Percentiles rank a stretch among this genome's conserved stretches.
phyloP scores from a whole-genome alignment of 306 rosid species.

The Castanea sativa region DNA sequence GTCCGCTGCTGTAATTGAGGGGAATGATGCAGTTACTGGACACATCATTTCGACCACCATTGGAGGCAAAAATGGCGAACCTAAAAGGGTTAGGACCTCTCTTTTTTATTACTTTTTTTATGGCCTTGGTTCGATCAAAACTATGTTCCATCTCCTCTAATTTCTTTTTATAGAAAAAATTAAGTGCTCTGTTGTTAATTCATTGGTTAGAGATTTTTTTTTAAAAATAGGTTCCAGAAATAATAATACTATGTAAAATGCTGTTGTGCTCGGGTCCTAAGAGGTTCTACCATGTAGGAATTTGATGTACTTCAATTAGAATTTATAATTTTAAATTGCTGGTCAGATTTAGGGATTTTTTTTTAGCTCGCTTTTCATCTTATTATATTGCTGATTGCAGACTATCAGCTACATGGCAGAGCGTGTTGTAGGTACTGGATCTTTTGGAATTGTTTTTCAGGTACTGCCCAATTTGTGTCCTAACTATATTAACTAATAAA shows the following conservation, averaged over 20 bases:
- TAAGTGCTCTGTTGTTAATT: neutral
- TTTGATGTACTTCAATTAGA: slow-evolving; percentile 8
- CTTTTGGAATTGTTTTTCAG: slow-evolving; percentile 94
- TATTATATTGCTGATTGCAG: slow-evolving; percentile 46
- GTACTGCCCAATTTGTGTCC: slow-evolving; percentile 39
- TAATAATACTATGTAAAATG: neutral
- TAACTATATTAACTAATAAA: neutral
- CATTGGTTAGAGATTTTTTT: neutral
- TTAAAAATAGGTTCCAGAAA: neutral
- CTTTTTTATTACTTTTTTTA: neutral
- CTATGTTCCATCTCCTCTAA: neutral
- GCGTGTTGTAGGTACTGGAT: slow-evolving; percentile 94
- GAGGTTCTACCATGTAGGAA: neutral
- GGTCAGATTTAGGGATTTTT: slow-evolving; percentile 5
- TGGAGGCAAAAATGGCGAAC: slow-evolving; percentile 96
- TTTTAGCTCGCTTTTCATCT: slow-evolving; percentile 9
- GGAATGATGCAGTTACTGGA: slow-evolving; percentile 83
- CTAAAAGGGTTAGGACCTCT: slow-evolving; percentile 61
- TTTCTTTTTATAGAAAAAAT: neutral
- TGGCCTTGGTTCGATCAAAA: neutral
- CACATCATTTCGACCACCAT: slow-evolving; percentile 92
- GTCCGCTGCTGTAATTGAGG: slow-evolving; percentile 64
- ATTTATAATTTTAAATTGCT: slow-evolving; percentile 4
- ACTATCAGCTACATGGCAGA: slow-evolving; percentile 98
- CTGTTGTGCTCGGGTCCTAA: neutral